Evolutionary conservation across 2,329 filamentous ascomycete genomes (phyloP).

Genomic region (Apiospora marii): DNA sequence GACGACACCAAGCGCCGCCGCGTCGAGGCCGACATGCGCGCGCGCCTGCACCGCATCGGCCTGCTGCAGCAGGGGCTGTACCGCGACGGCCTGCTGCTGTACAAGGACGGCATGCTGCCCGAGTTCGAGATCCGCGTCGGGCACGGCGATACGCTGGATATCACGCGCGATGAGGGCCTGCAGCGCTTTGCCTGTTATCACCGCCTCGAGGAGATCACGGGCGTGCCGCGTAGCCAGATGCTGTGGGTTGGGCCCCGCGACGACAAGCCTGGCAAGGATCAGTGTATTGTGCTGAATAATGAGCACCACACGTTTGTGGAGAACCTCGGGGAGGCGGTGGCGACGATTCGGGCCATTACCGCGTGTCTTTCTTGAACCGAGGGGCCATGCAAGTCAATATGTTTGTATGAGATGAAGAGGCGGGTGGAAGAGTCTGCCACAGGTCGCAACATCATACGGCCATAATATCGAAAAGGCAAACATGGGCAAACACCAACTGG

Average conservation of each 20-base stretch:
- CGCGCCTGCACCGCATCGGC: constrained; percentile 39
- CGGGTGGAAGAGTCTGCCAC: too few species aligned
- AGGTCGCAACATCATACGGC: too few species aligned
- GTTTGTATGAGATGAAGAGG: too few species aligned
- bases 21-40: constrained; percentile 46
- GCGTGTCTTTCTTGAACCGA: background rate
- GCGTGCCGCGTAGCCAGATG: background rate
- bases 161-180: background rate
- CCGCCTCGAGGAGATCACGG: background rate
- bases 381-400: too few species aligned
- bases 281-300: background rate
- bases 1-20: constrained; percentile 49
- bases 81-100: constrained; percentile 39
- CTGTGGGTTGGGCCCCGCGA: background rate
- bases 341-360: background rate
- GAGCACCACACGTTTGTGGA: background rate
- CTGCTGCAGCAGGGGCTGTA: constrained; percentile 44
- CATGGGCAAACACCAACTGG: too few species aligned
- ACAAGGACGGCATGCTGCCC: background rate
- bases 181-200: background rate
- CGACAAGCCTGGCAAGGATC: background rate
- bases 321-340: background rate
- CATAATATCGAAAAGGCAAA: too few species aligned
- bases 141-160: background rate
- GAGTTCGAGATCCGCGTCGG: background rate